A percentile compares a stretch with the other conserved stretches of the same genome.
Conservation (phyloP, 2,329 filamentous ascomycete species). For the Pseudogymnoascus sp. region DNA sequence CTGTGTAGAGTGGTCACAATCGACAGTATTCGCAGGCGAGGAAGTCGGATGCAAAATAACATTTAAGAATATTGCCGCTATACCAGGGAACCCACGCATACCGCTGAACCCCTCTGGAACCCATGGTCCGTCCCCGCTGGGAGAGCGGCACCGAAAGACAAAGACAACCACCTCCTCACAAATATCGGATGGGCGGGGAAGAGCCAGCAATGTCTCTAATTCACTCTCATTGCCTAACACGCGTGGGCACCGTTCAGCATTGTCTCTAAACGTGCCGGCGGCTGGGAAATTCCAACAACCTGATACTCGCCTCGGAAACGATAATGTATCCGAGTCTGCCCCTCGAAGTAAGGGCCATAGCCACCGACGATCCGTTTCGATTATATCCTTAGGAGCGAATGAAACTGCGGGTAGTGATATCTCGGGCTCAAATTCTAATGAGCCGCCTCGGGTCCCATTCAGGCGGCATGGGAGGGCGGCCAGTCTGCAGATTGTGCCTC, state of each 20-base stretch:
- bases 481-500: constrained; percentile 67
- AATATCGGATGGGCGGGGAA: constrained; percentile 13
- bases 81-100: constrained; percentile 18
- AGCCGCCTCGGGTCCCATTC: constrained; percentile 41
- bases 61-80: constrained; percentile 68
- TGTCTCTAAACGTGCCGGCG: constrained; percentile 53
- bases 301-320: constrained; percentile 20
- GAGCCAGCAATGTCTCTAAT: constrained; percentile 26
- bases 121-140: constrained; percentile 21
- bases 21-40: constrained; percentile 93
- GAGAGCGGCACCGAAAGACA: constrained; percentile 24
- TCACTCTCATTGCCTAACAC: constrained; percentile 23
- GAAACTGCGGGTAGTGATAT: constrained; percentile 23
- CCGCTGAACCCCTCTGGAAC: constrained; percentile 20
- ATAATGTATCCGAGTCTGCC: constrained; percentile 15
- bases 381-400: constrained; percentile 65
- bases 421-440: constrained; percentile 28
- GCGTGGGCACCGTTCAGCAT: constrained; percentile 57
- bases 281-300: constrained; percentile 14
- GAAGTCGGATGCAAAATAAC: constrained; percentile 92
- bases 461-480: constrained; percentile 69
- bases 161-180: constrained; percentile 19
- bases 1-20: constrained; percentile 89
- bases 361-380: constrained; percentile 72
- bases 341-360: constrained; percentile 38